Conservation (phyloP, 768 basidiomycete species). For the Peribolospora kevripleyi region DNA sequence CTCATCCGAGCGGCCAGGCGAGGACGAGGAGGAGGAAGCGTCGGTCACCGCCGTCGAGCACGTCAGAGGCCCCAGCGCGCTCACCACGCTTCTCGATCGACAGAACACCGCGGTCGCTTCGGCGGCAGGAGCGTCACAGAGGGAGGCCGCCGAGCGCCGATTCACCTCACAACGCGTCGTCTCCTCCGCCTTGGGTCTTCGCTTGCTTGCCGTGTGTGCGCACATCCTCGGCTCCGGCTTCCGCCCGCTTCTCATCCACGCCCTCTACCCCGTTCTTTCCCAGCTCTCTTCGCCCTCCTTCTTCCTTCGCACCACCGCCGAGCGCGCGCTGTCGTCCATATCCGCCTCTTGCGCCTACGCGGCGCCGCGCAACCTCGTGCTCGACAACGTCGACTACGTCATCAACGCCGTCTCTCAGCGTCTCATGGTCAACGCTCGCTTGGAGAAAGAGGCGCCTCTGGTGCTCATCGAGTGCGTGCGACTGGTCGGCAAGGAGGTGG, state of each 20-base stretch:
- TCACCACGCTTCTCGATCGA: constrained; percentile 9
- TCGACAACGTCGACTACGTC: constrained; percentile 91
- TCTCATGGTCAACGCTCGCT: constrained; percentile 42
- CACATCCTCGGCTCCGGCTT: constrained; percentile 51
- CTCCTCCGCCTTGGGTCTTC: constrained; percentile 46
- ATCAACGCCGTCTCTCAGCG: constrained; percentile 71
- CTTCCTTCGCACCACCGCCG: constrained; percentile 48
- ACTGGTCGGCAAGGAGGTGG: constrained; percentile 62
- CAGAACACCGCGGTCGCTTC: not conserved
- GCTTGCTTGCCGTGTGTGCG: constrained; percentile 44
- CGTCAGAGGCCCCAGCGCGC: constrained; percentile 9
- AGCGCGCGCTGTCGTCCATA: constrained; percentile 44
- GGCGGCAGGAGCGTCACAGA: not conserved
- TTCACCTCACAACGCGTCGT: constrained; percentile 32
- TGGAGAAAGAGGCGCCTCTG: constrained; percentile 69
- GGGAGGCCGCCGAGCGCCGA: not conserved
- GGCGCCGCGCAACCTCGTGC: constrained; percentile 61
- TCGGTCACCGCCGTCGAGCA: constrained; percentile 6
- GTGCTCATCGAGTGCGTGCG: constrained; percentile 65
- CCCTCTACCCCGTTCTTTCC: constrained; percentile 65
- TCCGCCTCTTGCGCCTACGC: constrained; percentile 60
- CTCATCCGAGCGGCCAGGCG: not conserved
- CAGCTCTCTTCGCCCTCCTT: constrained; percentile 48
- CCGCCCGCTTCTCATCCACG: constrained; percentile 43
- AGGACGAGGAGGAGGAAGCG: not conserved